A percentile compares a stretch with the other conserved stretches of the same genome.
phyloP scores from a whole-genome alignment of 225 moss, liverwort and hornwort species.

The Marchantia paleacea region DNA sequence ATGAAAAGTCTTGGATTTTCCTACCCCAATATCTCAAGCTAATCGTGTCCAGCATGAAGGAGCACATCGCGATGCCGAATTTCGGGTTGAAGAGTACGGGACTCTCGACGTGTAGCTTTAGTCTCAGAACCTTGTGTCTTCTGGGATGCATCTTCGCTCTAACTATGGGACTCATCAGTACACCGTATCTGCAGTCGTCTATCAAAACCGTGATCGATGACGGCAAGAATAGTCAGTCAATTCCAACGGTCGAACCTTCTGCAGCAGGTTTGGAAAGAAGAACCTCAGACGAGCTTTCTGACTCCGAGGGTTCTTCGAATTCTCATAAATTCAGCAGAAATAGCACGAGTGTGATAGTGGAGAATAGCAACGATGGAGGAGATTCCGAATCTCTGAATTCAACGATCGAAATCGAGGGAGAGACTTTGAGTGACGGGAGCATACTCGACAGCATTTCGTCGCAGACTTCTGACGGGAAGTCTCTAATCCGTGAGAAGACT shows the following conservation, averaged over 20 bases:
- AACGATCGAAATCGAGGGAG: not conserved
- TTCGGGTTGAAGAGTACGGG: not conserved
- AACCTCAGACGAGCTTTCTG: not conserved
- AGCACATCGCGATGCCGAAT: not conserved
- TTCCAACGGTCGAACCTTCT: not conserved
- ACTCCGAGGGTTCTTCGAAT: not conserved
- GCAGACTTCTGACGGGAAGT: not conserved
- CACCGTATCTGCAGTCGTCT: not conserved
- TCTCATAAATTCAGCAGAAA: too few species aligned
- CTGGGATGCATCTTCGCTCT: not conserved
- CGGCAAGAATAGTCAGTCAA: not conserved
- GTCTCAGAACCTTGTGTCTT: conserved; percentile 6
- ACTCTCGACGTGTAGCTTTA: not conserved
- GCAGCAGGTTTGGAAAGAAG: not conserved
- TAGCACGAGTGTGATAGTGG: not conserved
- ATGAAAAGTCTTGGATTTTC: not conserved
- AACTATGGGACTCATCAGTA: not conserved
- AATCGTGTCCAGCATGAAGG: not conserved
- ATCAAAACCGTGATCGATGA: not conserved
- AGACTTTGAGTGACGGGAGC: not conserved
- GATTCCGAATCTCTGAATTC: too few species aligned
- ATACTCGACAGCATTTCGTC: not conserved
- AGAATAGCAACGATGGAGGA: not conserved
- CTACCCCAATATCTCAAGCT: not conserved
- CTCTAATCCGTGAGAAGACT: not conserved